Evolutionary conservation across 768 basidiomycete genomes (phyloP), one percentile per base, ranked within the genome.

Genomic region (Lepiota brunneoincarnata): DNA sequence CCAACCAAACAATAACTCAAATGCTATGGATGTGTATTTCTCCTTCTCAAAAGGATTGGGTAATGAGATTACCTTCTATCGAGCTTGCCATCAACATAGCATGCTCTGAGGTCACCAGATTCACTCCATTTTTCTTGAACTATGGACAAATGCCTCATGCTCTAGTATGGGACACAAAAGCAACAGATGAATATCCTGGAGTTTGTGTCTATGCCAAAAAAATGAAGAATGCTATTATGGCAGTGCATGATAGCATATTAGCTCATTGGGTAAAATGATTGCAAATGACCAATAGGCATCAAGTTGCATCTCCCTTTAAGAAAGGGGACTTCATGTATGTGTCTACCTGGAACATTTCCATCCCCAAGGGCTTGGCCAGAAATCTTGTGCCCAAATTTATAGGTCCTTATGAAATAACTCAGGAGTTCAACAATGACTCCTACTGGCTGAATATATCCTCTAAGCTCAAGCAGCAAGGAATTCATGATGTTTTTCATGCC

Each of bases 211-310:
- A 57, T 35, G 51, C 60, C 20, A 9, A 10, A 4, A 54, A 51
- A 15, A 14, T 58, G 17, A 61, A 58, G 24, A 41, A 34, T 21
- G 61, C 69, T 34, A 42, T 69, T 2, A 48, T 61, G 6, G 53
- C 60, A 21, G 70, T 67, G 0, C 65, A 67, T 36, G 71, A 73
- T 42, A 66, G 62, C 43, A 59, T 75, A 0, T 21, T 69, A 49
- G 23, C 52, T 0, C 64, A 72, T 4, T 62, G 67, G 36, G 59
- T 69, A 0, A 47, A 60, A 1, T 70, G 74, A 41, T 63, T 66
- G 0, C n/a, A 48, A 6, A 20, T 37, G 0, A 66, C 68, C 1
- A 68, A 74, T 44, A 7, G 51, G 15, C 20, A 55, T 23, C 57
- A 63, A 4, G 41, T 39, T 7, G 36, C 26, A 0, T 26, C 53